Evolutionary conservation across 1,139 yeast species (phyloP).

Genomic region (Geotrichum siamense): DNA sequence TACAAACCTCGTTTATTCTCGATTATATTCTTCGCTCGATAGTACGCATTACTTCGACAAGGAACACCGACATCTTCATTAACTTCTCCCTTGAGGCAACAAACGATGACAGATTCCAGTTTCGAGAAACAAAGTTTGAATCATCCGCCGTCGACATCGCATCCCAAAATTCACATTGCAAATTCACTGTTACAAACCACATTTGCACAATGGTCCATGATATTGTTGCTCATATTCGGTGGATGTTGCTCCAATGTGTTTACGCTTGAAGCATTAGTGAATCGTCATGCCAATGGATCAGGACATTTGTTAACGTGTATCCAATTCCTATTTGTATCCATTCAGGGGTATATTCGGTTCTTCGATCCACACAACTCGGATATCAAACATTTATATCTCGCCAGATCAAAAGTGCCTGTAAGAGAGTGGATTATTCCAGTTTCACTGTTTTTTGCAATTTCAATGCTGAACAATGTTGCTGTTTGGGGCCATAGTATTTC

Average conservation of each 20-base stretch:
- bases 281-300: constrained; percentile 33
- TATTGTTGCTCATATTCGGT: constrained; percentile 47
- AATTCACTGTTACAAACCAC: constrained; percentile 14
- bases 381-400: constrained; percentile 30
- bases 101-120: too few relatives aligned
- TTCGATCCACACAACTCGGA: constrained; percentile 30
- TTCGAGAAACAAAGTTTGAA: too few relatives aligned
- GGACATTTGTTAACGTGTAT: constrained; percentile 53
- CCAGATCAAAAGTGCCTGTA: constrained; percentile 40
- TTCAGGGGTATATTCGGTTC: constrained; percentile 40
- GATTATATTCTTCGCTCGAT: too few relatives aligned
- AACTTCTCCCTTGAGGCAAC: too few relatives aligned
- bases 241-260: constrained; percentile 71
- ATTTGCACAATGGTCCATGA: constrained; percentile 22
- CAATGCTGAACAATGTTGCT: constrained; percentile 47
- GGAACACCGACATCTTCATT: too few relatives aligned
- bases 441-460: constrained; percentile 44
- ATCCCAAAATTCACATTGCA: constrained; percentile 2
- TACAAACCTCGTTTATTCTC: too few relatives aligned
- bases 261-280: constrained; percentile 49
- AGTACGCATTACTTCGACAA: too few relatives aligned
- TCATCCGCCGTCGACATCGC: too few relatives aligned
- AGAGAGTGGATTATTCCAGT: constrained; percentile 45
- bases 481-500: constrained; percentile 54
- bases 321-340: constrained; percentile 52